Conservation (phyloP, 495 filamentous ascomycete genomes). For the Acidiella bohemica region DNA sequence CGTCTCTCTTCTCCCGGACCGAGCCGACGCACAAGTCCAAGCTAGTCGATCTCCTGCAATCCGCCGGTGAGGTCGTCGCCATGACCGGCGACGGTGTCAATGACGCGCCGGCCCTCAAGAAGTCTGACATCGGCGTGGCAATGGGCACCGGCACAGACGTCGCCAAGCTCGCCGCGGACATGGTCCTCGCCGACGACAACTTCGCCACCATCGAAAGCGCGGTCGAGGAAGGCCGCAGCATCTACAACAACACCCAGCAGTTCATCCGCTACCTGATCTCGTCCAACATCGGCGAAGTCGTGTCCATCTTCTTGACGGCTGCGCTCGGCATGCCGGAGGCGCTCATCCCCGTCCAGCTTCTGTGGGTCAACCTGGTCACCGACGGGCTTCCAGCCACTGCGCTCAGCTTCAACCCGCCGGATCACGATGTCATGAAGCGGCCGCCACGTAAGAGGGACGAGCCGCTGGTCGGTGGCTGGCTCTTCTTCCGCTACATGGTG, state of each 20-base stretch:
- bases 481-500: constrained; percentile 95
- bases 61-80: constrained; percentile 84
- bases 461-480: constrained; percentile 79
- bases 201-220: constrained; percentile 95
- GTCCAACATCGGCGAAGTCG: constrained; percentile 98
- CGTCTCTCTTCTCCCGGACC: constrained; percentile 90
- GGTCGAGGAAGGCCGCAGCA: constrained; percentile 92
- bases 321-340: constrained; percentile 97
- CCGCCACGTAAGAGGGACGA: constrained; percentile 86
- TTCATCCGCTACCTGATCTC: constrained; percentile 99
- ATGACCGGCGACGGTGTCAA: constrained; percentile 99
- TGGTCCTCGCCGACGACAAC: constrained; percentile 98
- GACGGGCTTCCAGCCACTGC: constrained; percentile 95
- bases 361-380: constrained; percentile 99
- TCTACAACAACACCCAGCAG: constrained; percentile 99
- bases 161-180: constrained; percentile 90
- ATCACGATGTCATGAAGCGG: constrained; percentile 93
- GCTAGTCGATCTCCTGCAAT: constrained; percentile 91
- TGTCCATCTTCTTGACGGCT: constrained; percentile 97
- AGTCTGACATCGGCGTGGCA: constrained; percentile 95
- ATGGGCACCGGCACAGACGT: constrained; percentile 99
- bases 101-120: constrained; percentile 95
- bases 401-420: constrained; percentile 91
- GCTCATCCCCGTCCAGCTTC: constrained; percentile 88
- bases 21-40: constrained; percentile 92